Evolutionary conservation across 441 rosid species (phyloP), one percentile per base, ranked within the genome.

Genomic region (Erodium trifolium): DNA sequence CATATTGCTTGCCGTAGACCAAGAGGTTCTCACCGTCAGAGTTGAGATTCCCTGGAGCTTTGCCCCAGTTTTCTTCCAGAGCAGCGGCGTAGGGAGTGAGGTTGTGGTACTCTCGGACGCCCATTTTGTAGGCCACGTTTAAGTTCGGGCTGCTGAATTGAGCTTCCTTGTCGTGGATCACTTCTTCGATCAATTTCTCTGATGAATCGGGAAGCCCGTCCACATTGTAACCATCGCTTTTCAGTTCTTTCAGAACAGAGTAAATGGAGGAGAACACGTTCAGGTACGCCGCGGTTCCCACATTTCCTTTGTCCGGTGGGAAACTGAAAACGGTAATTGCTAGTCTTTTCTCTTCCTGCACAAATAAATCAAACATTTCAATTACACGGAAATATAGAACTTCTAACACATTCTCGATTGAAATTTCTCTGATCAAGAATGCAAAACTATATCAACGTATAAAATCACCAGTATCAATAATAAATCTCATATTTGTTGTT

Each of bases 31-130:
- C 97, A 27, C 99, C 99, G 39, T 94, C 97, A 34, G 99, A 86
- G 75, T 94, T 94, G 76, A 94, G 71, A 79, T 90, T 94, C 39
- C 99, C 99, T 0, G 99, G 99, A 71, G 99, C 85, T 60, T 91
- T 94, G n/a, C 99, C 99, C 99, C 99, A 94, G 88, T 91, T 94
- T 69, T 94, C 99, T 76, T 94, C 99, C 78, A 94, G 19, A 67
- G 96, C 81, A 2, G 84, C 68, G 59, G 99, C 92, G 66, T 94
- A 94, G 37, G 97, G 83, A 71, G 99, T 91, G 66, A 94, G 86
- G 62, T 13, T 79, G 72, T 86, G 92, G 84, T 94, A 94, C 69
- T 94, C 97, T 0, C 89, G 79, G 57, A 91, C 85, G 3, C 91
- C 86, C 99, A 94, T 94, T 76, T 91, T 91, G 84, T 94, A 94